Base-by-base conservation (phyloP, 2,329 filamentous ascomycete genomes). In the Biscogniauxia mediterranea region DNA sequence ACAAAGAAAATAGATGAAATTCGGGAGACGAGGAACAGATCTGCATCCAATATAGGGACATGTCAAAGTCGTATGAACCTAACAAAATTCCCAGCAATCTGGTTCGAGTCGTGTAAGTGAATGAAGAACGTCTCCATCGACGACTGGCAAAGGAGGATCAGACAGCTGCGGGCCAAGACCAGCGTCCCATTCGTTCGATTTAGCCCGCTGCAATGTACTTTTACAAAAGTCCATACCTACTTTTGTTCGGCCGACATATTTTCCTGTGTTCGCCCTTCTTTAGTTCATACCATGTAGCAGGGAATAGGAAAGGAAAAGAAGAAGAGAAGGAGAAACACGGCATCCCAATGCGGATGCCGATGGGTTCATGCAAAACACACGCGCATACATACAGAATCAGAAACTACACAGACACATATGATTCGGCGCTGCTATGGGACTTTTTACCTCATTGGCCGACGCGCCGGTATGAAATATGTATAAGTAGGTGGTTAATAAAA, bases 161-260 rank as follows among this genome's bases (percentile, higher is more conserved):
- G 50, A 52, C 32, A 42, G 54, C 23, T 59, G 57, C 21, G 60
- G 26, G 57, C 21, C 11, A 50, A 50, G 54, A 58, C 52, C 57
- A 62, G n/a, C 54, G 32, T 25, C 53, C 53, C 42, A 54, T 28
- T n/a, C 26, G 52, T 54, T 49, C 13, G 26, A 11, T 50, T 50
- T 55, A 20, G 54, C 38, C 52, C 54, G 17, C 59, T 64, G 64
- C 64, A 66, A 26, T 66, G 64, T 66, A 64, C 64, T 66, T 66
- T 66, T 66, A 66, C 64, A 66, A 66, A 66, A 66, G 64, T 56
- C 58, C 64, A 52, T 52, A 21, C 64, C 15, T 52, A 21, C 9
- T 52, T 32, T 32, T 8, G 50, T 21, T 52, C 38, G 11, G 17
- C 38, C 38, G 13, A 46, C 13, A 13, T 13, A 32, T 13, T 32